Evolutionary conservation across 257 asterid species (phyloP), one percentile per base, ranked within the genome.

Genomic region (Pogostemon cablin): DNA sequence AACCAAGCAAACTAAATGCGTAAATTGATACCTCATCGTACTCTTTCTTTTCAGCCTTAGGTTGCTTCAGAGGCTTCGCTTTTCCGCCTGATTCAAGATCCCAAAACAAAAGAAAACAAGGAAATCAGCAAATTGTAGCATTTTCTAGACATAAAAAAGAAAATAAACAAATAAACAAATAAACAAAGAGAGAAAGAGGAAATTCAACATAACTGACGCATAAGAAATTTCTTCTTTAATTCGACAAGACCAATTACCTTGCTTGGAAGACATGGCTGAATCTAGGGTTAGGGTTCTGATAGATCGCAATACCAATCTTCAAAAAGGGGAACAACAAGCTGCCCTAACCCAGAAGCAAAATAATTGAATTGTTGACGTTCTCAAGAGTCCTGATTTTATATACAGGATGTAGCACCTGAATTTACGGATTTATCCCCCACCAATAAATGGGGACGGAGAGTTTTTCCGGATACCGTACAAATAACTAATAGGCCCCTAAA

Each of bases 1-100:
- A 67, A 64, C 17, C 25, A 2, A 54, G 41, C 59, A 54, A 42
- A 69, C 7, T 57, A 69, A 64, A 7, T 39, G 68, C 62, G 70
- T 34, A 50, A 64, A 59, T 20, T 44, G 17, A 46, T 75, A 80
- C 92, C 81, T 86, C 92, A 50, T 86, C 90, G 76, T 86, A 86
- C 7, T 86, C 92, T 71, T 81, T 85, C 87, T 86, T 85, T 1
- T 77, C 86, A 53, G 77, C 56, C 79, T 86, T 86, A 5, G 90
- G 86, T 17, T 68, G 75, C 88, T 86, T 86, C 88, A 86, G 77
- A 63, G 92, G 92, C 81, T 86, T 86, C 40, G 92, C 90, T 69
- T 86, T 86, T 77, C 90, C 92, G 53, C 92, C 92, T 86, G 77
- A 62, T 65, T 68, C 62, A 73, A 53, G 2, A 68, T 47, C 57